phyloP scores from a whole-genome alignment of 1,139 yeast species.

The Geotrichum cucujoidarum region DNA sequence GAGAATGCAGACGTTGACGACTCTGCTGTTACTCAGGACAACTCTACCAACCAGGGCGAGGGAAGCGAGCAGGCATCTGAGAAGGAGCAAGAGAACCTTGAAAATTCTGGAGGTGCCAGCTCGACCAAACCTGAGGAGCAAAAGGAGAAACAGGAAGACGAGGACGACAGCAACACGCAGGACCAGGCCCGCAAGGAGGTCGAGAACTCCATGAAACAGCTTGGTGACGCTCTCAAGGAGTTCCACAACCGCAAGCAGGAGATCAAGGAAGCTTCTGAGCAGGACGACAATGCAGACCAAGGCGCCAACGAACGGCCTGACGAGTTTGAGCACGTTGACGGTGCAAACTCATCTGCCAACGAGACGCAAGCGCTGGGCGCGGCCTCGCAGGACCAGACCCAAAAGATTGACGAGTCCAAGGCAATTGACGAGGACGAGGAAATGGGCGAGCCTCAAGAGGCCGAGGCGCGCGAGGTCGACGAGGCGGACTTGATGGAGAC shows the following conservation, averaged over 20 bases:
- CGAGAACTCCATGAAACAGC: conserved; percentile 74
- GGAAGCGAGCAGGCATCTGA: conserved; percentile 69
- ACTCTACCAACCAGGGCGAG: conserved; percentile 64
- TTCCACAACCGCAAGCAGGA: conserved; percentile 89
- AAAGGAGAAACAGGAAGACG: conserved; percentile 20
- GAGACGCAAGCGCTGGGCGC: conserved; percentile 93
- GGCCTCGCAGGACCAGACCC: conserved; percentile 75
- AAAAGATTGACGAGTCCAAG: conserved; percentile 72
- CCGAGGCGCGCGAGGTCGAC: conserved; percentile 18
- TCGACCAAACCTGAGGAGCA: conserved; percentile 26
- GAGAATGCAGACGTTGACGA: conserved; percentile 37
- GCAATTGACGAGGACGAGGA: conserved; percentile 61
- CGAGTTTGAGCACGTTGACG: conserved; percentile 88
- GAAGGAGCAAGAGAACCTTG: conserved; percentile 49
- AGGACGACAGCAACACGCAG: conserved; percentile 30
- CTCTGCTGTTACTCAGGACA: conserved; percentile 57
- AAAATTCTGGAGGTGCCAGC: conserved; percentile 26
- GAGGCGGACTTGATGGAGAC: conserved; percentile 24
- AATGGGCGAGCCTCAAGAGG: conserved; percentile 32
- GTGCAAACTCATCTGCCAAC: conserved; percentile 59
- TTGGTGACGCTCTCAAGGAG: conserved; percentile 87
- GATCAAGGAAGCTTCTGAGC: conserved; percentile 48
- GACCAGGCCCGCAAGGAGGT: conserved; percentile 69
- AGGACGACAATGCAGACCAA: conserved; percentile 42
- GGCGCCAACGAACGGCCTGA: conserved; percentile 61